Percentiles rank a stretch among this genome's conserved stretches.
Evolutionary conservation across 768 basidiomycete genomes (phyloP).

Genomic region (Boletus vermiculosoides): DNA sequence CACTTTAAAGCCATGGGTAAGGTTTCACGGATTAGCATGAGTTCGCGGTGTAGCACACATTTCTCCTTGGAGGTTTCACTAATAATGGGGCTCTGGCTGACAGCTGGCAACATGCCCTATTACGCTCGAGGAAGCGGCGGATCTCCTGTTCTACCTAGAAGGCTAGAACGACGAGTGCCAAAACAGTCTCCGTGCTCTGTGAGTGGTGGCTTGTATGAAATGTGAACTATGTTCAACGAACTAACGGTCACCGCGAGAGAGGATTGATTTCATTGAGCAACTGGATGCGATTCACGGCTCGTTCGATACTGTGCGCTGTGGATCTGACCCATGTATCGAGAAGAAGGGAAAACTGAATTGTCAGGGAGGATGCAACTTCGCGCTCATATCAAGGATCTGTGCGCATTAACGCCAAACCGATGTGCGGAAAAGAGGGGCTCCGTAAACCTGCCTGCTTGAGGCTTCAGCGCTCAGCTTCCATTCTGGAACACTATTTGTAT

Average conservation of each 20-base stretch:
- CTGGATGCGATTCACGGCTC: not conserved
- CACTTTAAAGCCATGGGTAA: not conserved
- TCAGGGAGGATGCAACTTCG: conserved; percentile 6
- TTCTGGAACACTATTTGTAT: conserved; percentile 10
- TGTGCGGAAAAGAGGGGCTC: conserved; percentile 12
- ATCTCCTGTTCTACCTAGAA: not conserved
- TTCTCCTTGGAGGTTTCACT: not conserved
- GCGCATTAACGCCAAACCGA: not conserved
- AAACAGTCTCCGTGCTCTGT: not conserved
- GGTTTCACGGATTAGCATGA: not conserved
- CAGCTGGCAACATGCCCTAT: not conserved
- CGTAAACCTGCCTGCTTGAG: not conserved
- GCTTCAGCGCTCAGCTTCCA: conserved; percentile 4
- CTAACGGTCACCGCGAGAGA: not conserved
- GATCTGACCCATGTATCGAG: conserved; percentile 6
- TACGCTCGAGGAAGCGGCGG: not conserved
- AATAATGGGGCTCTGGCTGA: conserved; percentile 1
- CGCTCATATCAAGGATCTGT: not conserved
- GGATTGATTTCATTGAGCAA: not conserved
- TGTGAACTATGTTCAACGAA: not conserved
- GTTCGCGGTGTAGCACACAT: not conserved
- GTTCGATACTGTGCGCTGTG: conserved; percentile 2
- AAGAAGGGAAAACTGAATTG: conserved; percentile 7
- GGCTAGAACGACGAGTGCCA: not conserved
- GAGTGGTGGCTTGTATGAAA: not conserved